phyloP scores from a whole-genome alignment of 108 stramenopile genomes.

The Cyclostephanos invisitatus region DNA sequence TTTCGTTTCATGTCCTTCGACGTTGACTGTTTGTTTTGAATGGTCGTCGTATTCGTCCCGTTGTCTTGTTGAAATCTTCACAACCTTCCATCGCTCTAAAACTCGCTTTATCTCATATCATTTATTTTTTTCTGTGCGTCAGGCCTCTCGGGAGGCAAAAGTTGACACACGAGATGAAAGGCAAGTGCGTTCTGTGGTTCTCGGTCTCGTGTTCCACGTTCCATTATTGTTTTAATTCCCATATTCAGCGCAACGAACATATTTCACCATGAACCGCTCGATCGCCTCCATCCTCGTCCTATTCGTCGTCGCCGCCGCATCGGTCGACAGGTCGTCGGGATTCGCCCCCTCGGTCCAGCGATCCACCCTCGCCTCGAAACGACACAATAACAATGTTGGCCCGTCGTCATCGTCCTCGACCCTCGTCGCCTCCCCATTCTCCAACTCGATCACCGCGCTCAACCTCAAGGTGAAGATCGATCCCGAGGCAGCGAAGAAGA shows the following conservation, averaged over 20 bases:
- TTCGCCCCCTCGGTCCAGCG: neutral
- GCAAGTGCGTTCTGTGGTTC: too few species aligned
- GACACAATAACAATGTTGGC: neutral
- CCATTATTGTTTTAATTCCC: too few species aligned
- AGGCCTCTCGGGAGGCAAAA: too few species aligned
- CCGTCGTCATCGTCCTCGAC: neutral
- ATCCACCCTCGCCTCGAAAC: slow-evolving; percentile 8
- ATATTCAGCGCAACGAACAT: too few species aligned
- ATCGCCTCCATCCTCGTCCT: neutral
- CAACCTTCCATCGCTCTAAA: too few species aligned
- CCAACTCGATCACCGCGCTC: slow-evolving; percentile 28
- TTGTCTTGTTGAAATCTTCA: too few species aligned
- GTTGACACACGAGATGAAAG: too few species aligned
- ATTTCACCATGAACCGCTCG: too few species aligned
- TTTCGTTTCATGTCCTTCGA: neutral
- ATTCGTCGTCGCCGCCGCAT: slow-evolving; percentile 20
- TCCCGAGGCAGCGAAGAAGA: slow-evolving; percentile 37
- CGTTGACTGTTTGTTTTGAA: neutral
- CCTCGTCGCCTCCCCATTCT: neutral
- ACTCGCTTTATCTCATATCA: too few species aligned
- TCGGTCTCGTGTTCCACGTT: too few species aligned
- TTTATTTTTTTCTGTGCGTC: too few species aligned
- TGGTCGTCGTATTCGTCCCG: slow-evolving; percentile 1
- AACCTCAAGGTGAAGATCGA: slow-evolving; percentile 53
- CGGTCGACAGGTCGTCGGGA: neutral